Evolutionary conservation across 2,329 filamentous ascomycete species (phyloP).

Genomic region (Calonectria honghensis): DNA sequence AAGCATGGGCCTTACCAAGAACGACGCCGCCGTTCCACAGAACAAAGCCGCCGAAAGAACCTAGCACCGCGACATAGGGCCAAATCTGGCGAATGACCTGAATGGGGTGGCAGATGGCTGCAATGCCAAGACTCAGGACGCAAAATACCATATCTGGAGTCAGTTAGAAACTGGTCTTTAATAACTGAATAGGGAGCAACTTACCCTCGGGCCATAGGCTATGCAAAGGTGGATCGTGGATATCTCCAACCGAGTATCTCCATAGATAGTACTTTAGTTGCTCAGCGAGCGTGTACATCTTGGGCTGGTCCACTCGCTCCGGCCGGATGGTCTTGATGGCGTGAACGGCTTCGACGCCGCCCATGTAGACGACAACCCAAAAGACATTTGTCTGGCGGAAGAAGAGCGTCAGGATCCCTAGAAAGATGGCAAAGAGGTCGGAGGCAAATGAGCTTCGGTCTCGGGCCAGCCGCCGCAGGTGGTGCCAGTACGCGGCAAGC

Average conservation of each 20-base stretch:
- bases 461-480: conserved; percentile 66
- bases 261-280: conserved; percentile 62
- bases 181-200: conserved; percentile 33
- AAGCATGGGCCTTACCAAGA: conserved; percentile 77
- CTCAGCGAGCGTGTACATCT: conserved; percentile 57
- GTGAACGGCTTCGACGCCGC: conserved; percentile 74
- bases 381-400: conserved; percentile 98
- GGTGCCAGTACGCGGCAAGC: conserved; percentile 79
- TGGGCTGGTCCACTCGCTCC: conserved; percentile 55
- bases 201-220: conserved; percentile 71
- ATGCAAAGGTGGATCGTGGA: conserved; percentile 73
- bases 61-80: conserved; percentile 78
- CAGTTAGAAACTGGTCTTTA: conserved; percentile 40
- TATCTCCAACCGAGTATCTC: conserved; percentile 69
- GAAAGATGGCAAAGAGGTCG: conserved; percentile 67
- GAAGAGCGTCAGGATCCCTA: conserved; percentile 80
- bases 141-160: conserved; percentile 72
- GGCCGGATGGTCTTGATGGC: conserved; percentile 68
- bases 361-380: conserved; percentile 89
- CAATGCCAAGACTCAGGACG: conserved; percentile 78
- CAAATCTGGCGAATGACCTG: conserved; percentile 69
- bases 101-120: conserved; percentile 70
- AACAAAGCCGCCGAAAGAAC: conserved; percentile 84
- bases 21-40: conserved; percentile 94
- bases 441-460: conserved; percentile 59